Percentiles rank a stretch among this genome's conserved stretches.
Evolutionary conservation across 1,284 basidiomycete genomes (phyloP).

Genomic region (Leccinum pachyderme): DNA sequence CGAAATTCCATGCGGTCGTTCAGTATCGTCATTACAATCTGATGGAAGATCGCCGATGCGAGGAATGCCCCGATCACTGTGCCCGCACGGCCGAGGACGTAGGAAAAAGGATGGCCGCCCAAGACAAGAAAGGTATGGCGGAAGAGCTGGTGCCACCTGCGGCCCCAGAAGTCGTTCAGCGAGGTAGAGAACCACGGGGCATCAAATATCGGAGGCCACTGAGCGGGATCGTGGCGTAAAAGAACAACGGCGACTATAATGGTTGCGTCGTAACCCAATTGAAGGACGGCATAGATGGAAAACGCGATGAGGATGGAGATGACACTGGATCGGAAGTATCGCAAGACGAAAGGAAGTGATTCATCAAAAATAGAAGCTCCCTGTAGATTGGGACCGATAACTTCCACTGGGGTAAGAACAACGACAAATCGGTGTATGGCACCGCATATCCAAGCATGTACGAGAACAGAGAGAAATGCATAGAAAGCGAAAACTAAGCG

Average conservation of each 20-base stretch:
- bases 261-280: slow-evolving; percentile 37
- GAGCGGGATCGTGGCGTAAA: slow-evolving; percentile 30
- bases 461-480: slow-evolving; percentile 34
- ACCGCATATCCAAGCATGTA: slow-evolving; percentile 43
- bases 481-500: slow-evolving; percentile 37
- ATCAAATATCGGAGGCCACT: slow-evolving; percentile 42
- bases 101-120: slow-evolving; percentile 30
- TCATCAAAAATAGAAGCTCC: slow-evolving; percentile 48
- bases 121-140: slow-evolving; percentile 17
- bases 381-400: slow-evolving; percentile 35
- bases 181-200: slow-evolving; percentile 39
- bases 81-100: slow-evolving; percentile 45
- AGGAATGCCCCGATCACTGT: slow-evolving; percentile 54
- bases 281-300: slow-evolving; percentile 42
- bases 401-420: slow-evolving; percentile 35
- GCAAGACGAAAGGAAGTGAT: slow-evolving; percentile 38
- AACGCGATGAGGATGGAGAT: slow-evolving; percentile 42
- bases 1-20: slow-evolving; percentile 51
- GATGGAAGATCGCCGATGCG: slow-evolving; percentile 56
- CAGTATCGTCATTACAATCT: slow-evolving; percentile 50
- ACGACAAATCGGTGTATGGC: slow-evolving; percentile 43
- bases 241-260: slow-evolving; percentile 42
- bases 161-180: slow-evolving; percentile 41
- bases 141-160: slow-evolving; percentile 46
- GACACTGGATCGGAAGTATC: slow-evolving; percentile 42